phyloP scores from a whole-genome alignment of 495 filamentous ascomycete genomes.

The Neurospora sp. region DNA sequence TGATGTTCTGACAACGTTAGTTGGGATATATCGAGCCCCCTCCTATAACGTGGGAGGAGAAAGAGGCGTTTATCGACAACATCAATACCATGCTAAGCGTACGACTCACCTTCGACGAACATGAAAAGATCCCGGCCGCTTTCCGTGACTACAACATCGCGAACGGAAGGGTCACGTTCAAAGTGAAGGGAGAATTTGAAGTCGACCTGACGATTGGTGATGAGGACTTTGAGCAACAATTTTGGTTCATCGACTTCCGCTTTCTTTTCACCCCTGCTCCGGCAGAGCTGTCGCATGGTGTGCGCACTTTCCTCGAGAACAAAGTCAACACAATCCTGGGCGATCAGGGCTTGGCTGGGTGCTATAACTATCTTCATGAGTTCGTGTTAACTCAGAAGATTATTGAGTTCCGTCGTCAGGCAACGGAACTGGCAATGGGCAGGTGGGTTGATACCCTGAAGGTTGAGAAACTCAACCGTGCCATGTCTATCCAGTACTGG shows the following conservation, averaged over 20 bases:
- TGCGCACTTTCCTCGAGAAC: slow-evolving; percentile 54
- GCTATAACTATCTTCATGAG: slow-evolving; percentile 76
- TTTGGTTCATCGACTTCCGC: slow-evolving; percentile 87
- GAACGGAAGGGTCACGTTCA: slow-evolving; percentile 78
- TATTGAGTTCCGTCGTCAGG: slow-evolving; percentile 65
- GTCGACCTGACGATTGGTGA: slow-evolving; percentile 80
- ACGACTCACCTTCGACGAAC: slow-evolving; percentile 68
- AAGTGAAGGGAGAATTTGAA: slow-evolving; percentile 76
- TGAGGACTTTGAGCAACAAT: slow-evolving; percentile 67
- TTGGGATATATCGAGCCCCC: slow-evolving; percentile 72
- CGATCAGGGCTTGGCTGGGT: slow-evolving; percentile 57
- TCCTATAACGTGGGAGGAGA: slow-evolving; percentile 51
- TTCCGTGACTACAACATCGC: slow-evolving; percentile 65
- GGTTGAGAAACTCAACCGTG: slow-evolving; percentile 66
- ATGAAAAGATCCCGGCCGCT: slow-evolving; percentile 60
- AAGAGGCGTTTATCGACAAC: slow-evolving; percentile 59
- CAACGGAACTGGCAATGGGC: slow-evolving; percentile 48
- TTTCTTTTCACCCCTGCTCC: slow-evolving; percentile 66
- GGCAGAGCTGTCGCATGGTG: slow-evolving; percentile 44
- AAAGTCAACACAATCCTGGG: slow-evolving; percentile 59
- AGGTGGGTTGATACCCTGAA: slow-evolving; percentile 68
- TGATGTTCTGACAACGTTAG: slow-evolving; percentile 26
- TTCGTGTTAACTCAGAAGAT: slow-evolving; percentile 83
- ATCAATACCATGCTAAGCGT: slow-evolving; percentile 75
- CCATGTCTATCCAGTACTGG: slow-evolving; percentile 88